Evolutionary conservation across 75 land plant species (phyloP).

Genomic region (Gnetum montanum): DNA sequence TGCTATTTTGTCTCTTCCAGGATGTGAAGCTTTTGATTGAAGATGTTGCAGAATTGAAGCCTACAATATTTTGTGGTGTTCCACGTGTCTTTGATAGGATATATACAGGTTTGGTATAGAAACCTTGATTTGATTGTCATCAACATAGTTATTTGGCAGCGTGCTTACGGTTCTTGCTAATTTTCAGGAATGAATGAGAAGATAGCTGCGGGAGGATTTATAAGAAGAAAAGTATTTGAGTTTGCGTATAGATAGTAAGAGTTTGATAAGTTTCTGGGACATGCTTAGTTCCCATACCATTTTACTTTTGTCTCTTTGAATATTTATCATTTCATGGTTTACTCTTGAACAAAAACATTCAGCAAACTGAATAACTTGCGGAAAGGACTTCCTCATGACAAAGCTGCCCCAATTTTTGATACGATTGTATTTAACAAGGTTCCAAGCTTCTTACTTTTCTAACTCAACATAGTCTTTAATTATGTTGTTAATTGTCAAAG

Average conservation of each 20-base stretch:
- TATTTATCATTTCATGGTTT: not conserved
- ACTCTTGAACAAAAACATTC: constrained; percentile 7
- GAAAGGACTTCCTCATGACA: constrained; percentile 59
- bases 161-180: not conserved
- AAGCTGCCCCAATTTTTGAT: constrained; percentile 79
- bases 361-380: constrained; percentile 58
- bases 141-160: constrained; percentile 3
- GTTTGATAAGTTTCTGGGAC: too few species aligned
- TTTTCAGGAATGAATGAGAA: constrained; percentile 50
- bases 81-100: constrained; percentile 95
- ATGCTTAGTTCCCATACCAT: not conserved
- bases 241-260: constrained; percentile 62
- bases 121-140: not conserved
- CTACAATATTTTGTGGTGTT: constrained; percentile 93
- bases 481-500: not conserved
- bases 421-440: constrained; percentile 86
- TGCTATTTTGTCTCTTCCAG: constrained; percentile 27
- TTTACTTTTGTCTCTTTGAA: not conserved
- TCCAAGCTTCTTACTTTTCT: not conserved
- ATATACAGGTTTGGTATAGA: constrained; percentile 44
- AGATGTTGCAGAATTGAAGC: constrained; percentile 85
- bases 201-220: constrained; percentile 44
- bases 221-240: constrained; percentile 43
- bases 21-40: constrained; percentile 85
- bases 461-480: too few species aligned